A percentile compares a stretch with the other conserved stretches of the same genome.
Conservation (phyloP, 768 basidiomycete genomes). For the Daedalea quercina region DNA sequence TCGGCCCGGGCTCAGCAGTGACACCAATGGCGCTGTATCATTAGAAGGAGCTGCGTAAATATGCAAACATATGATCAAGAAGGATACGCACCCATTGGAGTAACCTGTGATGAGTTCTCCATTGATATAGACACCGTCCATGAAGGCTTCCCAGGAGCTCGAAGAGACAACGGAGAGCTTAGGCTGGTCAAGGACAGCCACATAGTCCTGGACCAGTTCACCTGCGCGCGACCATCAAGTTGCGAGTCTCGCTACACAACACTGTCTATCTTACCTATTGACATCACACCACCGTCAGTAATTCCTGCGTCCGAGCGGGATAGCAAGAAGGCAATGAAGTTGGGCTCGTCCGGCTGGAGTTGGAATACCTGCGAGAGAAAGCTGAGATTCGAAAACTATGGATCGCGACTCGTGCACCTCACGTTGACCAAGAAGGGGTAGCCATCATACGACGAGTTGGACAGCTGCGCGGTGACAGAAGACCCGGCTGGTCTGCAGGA, state of each 20-base stretch:
- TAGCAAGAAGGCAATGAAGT: conserved; percentile 3
- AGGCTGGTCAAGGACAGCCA: background rate
- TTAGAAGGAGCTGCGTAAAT: background rate
- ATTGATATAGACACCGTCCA: conserved; percentile 5
- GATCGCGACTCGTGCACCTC: background rate
- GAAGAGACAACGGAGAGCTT: background rate
- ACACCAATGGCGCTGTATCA: background rate
- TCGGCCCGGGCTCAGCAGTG: background rate
- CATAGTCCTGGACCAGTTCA: background rate
- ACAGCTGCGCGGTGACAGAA: background rate
- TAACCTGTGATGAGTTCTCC: background rate
- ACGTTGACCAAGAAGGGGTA: conserved; percentile 1
- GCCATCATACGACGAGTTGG: background rate
- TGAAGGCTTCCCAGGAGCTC: background rate
- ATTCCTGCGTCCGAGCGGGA: background rate
- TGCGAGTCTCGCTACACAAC: background rate
- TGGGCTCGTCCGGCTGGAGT: background rate
- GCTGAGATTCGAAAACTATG: background rate
- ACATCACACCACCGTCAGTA: conserved; percentile 4
- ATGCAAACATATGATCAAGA: background rate
- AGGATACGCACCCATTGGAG: background rate
- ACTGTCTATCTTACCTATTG: background rate
- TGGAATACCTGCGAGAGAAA: background rate
- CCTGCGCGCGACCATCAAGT: background rate
- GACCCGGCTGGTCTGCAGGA: background rate